A percentile compares a stretch with the other conserved stretches of the same genome.
phyloP scores from a whole-genome alignment of 495 filamentous ascomycete species.

The Aspergillus incahuasiensis region DNA sequence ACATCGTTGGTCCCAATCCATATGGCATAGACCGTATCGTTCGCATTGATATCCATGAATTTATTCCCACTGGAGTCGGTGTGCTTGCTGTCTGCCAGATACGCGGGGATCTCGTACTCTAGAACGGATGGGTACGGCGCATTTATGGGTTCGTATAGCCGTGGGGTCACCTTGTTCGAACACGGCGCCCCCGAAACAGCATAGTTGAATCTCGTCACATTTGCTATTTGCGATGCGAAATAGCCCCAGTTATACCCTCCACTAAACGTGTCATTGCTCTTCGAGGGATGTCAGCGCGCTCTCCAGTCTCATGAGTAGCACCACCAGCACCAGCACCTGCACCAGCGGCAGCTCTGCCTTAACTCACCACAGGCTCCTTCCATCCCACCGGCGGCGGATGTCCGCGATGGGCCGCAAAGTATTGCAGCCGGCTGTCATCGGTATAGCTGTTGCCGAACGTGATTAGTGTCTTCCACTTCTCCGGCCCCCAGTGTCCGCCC shows the following conservation, averaged over 20 bases:
- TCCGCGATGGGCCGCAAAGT: slow-evolving; percentile 55
- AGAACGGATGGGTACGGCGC: slow-evolving; percentile 55
- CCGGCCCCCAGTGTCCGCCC: slow-evolving; percentile 30
- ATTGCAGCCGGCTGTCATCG: slow-evolving; percentile 60
- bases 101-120: slow-evolving; percentile 66
- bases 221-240: slow-evolving; percentile 51
- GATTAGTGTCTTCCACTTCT: slow-evolving; percentile 48
- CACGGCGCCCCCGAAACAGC: slow-evolving; percentile 67
- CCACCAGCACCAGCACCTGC: too few relatives aligned
- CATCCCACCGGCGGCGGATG: slow-evolving; percentile 57
- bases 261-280: slow-evolving; percentile 46
- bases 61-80: slow-evolving; percentile 32
- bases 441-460: slow-evolving; percentile 74
- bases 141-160: slow-evolving; percentile 43
- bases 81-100: slow-evolving; percentile 54
- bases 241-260: slow-evolving; percentile 68
- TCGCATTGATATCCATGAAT: slow-evolving; percentile 45
- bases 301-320: too few relatives aligned
- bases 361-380: slow-evolving; percentile 36
- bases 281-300: not conserved
- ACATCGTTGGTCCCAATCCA: slow-evolving; percentile 82
- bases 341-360: too few relatives aligned
- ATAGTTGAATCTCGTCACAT: slow-evolving; percentile 64
- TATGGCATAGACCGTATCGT: slow-evolving; percentile 65
- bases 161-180: slow-evolving; percentile 59